Conservation (phyloP, 768 basidiomycete genomes). For the Cystoderma amianthinum region DNA sequence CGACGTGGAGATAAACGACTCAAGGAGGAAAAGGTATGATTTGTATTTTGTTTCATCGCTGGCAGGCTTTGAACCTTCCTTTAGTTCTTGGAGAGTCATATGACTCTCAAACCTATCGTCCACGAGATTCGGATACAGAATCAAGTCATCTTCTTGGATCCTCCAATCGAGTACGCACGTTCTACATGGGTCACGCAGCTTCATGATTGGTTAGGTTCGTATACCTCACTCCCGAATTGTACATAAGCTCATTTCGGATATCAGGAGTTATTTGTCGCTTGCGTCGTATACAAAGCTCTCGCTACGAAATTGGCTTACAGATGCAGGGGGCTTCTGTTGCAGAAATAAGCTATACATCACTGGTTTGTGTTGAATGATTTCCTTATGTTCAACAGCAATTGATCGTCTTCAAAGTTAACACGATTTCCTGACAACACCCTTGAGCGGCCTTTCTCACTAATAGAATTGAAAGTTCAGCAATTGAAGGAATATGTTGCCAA, state of each 20-base stretch:
- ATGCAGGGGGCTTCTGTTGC: constrained; percentile 62
- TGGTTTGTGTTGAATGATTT: constrained; percentile 41
- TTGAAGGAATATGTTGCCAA: constrained; percentile 90
- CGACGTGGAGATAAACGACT: constrained; percentile 61
- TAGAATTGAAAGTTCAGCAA: constrained; percentile 84
- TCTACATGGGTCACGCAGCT: constrained; percentile 85
- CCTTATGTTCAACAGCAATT: neutral
- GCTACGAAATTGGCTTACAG: constrained; percentile 95
- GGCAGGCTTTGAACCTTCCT: neutral
- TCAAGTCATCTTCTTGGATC: constrained; percentile 97
- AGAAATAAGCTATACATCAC: constrained; percentile 77
- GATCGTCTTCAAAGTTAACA: constrained; percentile 38
- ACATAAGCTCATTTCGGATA: constrained; percentile 1
- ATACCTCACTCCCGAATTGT: neutral
- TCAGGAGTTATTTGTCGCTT: constrained; percentile 83
- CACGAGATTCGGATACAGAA: constrained; percentile 98
- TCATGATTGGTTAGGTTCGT: constrained; percentile 80
- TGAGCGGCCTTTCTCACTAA: constrained; percentile 74
- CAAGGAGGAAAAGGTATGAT: constrained; percentile 71
- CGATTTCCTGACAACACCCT: constrained; percentile 69
- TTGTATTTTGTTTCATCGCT: constrained; percentile 5
- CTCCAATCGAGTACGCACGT: constrained; percentile 92
- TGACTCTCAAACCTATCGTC: constrained; percentile 79
- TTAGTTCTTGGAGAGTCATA: constrained; percentile 65
- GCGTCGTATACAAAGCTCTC: constrained; percentile 84